Evolutionary conservation across 1,284 basidiomycete genomes (phyloP).

Genomic region (Leccinum solheimii): DNA sequence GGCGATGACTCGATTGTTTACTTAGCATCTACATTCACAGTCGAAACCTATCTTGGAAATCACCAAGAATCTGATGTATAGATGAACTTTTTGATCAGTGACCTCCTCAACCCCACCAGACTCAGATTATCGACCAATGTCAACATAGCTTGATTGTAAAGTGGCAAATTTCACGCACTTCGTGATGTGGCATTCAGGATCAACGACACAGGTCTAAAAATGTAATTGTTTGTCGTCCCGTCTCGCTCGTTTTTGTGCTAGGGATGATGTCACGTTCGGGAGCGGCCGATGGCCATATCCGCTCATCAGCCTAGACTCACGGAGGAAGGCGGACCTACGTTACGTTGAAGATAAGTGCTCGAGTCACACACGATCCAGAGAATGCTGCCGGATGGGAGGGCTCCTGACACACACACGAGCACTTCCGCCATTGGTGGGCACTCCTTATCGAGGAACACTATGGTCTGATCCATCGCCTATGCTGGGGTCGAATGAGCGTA

Average conservation of each 20-base stretch:
- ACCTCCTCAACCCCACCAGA: background rate
- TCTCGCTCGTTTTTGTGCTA: background rate
- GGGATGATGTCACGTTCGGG: background rate
- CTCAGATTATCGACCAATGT: background rate
- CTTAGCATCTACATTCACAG: background rate
- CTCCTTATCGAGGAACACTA: conserved; percentile 13
- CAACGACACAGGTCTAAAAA: background rate
- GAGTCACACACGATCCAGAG: conserved; percentile 8
- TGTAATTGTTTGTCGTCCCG: background rate
- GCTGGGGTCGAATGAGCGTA: conserved; percentile 4
- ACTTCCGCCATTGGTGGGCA: conserved; percentile 32
- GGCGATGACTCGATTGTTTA: background rate
- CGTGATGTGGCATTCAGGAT: background rate
- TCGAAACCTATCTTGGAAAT: conserved; percentile 19
- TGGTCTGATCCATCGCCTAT: conserved; percentile 4
- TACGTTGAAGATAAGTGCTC: conserved; percentile 8
- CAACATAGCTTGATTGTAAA: conserved; percentile 5
- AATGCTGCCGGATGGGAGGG: conserved; percentile 16
- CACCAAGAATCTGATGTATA: background rate
- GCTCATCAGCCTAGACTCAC: conserved; percentile 9
- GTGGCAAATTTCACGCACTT: conserved; percentile 3
- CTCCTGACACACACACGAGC: conserved; percentile 11
- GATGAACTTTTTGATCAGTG: conserved; percentile 3
- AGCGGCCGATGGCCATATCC: conserved; percentile 27
- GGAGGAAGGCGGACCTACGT: background rate